Evolutionary conservation across 176 grass and related monocot genomes (phyloP).

Genomic region (Musa acuminata): DNA sequence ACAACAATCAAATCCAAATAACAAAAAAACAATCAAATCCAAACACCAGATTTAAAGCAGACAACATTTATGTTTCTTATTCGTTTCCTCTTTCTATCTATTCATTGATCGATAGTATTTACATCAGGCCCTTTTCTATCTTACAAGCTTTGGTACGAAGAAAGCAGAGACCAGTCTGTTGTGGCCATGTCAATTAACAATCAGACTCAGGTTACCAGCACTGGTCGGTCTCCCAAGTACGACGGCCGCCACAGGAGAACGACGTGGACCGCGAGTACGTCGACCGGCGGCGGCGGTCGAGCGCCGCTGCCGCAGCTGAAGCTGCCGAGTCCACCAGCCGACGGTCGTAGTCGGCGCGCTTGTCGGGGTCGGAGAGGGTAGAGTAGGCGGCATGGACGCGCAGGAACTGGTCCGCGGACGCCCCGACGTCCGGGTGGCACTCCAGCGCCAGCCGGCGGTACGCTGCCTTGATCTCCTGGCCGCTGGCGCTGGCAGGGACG

Average conservation of each 20-base stretch:
- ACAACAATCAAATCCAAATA: too few species aligned
- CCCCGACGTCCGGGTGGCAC: constrained; percentile 43
- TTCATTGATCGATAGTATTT: neutral
- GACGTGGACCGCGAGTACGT: constrained; percentile 21
- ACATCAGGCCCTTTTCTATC: neutral
- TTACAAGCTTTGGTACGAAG: neutral
- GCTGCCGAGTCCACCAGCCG: constrained; percentile 12
- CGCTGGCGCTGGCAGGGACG: constrained; percentile 23
- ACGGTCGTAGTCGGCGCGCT: constrained; percentile 58
- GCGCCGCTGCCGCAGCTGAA: neutral
- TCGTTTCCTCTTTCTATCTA: neutral
- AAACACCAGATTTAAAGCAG: too few species aligned
- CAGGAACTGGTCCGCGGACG: constrained; percentile 45
- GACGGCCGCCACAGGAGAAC: constrained; percentile 27
- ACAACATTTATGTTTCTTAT: too few species aligned
- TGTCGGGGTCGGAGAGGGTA: constrained; percentile 48
- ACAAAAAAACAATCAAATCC: too few species aligned
- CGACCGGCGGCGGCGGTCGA: neutral
- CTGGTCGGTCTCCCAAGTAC: constrained; percentile 64
- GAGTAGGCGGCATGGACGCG: constrained; percentile 53
- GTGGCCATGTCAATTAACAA: neutral
- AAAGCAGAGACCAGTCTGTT: neutral
- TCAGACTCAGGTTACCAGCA: constrained; percentile 30
- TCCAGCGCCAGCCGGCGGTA: constrained; percentile 50
- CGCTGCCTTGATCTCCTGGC: constrained; percentile 52